Evolutionary conservation across 306 rosid species (phyloP).

Genomic region (Glycyrrhiza uralensis): DNA sequence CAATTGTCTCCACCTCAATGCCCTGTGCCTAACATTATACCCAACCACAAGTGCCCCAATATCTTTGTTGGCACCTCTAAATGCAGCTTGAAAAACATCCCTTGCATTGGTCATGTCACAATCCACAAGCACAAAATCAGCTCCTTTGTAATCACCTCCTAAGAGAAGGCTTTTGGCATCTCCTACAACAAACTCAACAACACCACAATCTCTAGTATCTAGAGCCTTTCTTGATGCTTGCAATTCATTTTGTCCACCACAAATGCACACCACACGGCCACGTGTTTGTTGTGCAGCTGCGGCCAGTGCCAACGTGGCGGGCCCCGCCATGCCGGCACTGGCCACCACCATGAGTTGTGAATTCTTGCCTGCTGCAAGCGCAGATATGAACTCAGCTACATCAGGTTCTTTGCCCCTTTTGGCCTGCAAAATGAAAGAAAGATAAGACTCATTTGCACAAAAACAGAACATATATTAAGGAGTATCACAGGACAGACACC

Average conservation of each 20-base stretch:
- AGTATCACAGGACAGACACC: not conserved
- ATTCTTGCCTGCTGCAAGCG: conserved; percentile 48
- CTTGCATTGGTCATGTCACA: conserved; percentile 37
- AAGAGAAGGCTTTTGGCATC: conserved; percentile 30
- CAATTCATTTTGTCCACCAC: not conserved
- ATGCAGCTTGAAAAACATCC: conserved; percentile 42
- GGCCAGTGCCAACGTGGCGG: conserved; percentile 30
- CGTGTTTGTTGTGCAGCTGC: conserved; percentile 49
- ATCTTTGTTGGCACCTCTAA: conserved; percentile 27
- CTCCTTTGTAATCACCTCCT: conserved; percentile 33
- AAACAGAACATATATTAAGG: too few species aligned
- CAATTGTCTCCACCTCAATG: conserved; percentile 31
- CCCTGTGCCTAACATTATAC: conserved; percentile 40
- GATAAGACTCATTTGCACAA: not conserved
- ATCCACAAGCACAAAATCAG: conserved; percentile 58
- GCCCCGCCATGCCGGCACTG: not conserved
- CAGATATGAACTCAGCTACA: conserved; percentile 48
- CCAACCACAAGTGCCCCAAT: conserved; percentile 48
- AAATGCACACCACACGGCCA: conserved; percentile 43
- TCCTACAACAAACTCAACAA: conserved; percentile 44
- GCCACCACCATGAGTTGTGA: conserved; percentile 41
- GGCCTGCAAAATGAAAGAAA: conserved; percentile 20
- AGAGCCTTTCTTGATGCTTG: conserved; percentile 22
- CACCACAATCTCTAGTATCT: conserved; percentile 12
- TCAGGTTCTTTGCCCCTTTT: conserved; percentile 44